These are phyloP conservation scores for Trapa bicornis DNA, from an alignment of 345 rosid species.

Conservation along the genomic window DNA sequence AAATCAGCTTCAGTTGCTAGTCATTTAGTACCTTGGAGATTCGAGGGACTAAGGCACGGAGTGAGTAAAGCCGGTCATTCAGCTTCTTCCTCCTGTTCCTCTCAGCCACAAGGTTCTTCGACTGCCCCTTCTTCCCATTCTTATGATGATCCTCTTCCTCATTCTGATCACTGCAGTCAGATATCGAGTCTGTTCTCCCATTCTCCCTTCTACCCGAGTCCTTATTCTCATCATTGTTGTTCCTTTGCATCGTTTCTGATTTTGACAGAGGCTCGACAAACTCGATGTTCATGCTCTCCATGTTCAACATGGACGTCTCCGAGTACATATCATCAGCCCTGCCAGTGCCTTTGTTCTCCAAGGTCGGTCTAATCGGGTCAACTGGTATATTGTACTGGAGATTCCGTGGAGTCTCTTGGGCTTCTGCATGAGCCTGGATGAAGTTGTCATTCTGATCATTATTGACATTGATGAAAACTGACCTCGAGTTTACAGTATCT, in stretches of 20 bases:
- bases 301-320: constrained; percentile 12
- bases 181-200: constrained; percentile 44
- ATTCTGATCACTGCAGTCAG: constrained; percentile 66
- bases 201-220: constrained; percentile 35
- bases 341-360: constrained; percentile 8
- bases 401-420: constrained; percentile 19
- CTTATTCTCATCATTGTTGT: constrained; percentile 27
- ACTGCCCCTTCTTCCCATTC: constrained; percentile 41
- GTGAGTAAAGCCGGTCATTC: constrained; percentile 73
- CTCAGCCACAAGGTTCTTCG: constrained; percentile 83
- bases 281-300: constrained; percentile 14
- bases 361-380: not conserved
- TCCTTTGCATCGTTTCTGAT: constrained; percentile 14
- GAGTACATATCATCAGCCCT: not conserved
- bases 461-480: constrained; percentile 14
- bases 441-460: constrained; percentile 16
- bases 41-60: constrained; percentile 69
- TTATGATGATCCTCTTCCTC: constrained; percentile 53
- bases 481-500: constrained; percentile 23
- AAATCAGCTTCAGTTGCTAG: too few relatives aligned
- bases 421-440: constrained; percentile 16
- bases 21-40: constrained; percentile 46
- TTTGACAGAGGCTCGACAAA: constrained; percentile 21
- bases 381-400: constrained; percentile 22
- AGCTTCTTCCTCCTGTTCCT: constrained; percentile 85